A percentile compares a stretch with the other conserved stretches of the same genome.
Conservation (phyloP, 352 stramenopile genomes). For the Elongisporangium undulatum region DNA sequence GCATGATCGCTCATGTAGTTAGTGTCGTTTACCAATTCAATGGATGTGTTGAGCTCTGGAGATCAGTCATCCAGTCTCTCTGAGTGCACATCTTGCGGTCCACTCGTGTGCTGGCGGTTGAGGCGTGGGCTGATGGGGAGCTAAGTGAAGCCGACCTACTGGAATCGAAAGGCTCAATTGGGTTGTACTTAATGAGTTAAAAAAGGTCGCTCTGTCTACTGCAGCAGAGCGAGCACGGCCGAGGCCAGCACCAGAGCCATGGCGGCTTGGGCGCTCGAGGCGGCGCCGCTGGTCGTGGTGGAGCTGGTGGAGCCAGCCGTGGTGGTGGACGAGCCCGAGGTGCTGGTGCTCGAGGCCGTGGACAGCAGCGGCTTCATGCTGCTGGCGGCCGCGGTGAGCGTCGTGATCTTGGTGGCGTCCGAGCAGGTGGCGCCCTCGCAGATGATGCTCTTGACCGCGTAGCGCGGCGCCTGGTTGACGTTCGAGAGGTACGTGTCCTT, state of each 20-base stretch:
- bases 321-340: background rate
- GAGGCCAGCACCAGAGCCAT: background rate
- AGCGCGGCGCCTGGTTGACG: conserved; percentile 45
- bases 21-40: background rate
- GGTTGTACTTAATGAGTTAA: background rate
- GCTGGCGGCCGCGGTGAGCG: conserved; percentile 39
- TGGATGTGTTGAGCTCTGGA: too few species aligned
- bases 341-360: background rate
- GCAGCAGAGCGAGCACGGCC: background rate
- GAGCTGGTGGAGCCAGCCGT: background rate
- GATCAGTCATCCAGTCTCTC: too few species aligned
- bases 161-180: background rate
- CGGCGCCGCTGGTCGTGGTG: background rate
- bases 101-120: too few species aligned
- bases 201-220: background rate
- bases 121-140: too few species aligned
- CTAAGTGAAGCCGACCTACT: too few species aligned
- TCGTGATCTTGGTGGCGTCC: conserved; percentile 56
- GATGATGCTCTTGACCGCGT: conserved; percentile 46
- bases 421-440: conserved; percentile 49
- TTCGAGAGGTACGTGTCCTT: conserved; percentile 60
- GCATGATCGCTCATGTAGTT: too few species aligned
- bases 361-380: conserved; percentile 1
- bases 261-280: background rate
- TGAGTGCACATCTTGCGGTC: too few species aligned